A percentile compares a stretch with the other conserved stretches of the same genome.
Conservation (phyloP, 805 yeast species). For the Lipomyces chichibuensis region DNA sequence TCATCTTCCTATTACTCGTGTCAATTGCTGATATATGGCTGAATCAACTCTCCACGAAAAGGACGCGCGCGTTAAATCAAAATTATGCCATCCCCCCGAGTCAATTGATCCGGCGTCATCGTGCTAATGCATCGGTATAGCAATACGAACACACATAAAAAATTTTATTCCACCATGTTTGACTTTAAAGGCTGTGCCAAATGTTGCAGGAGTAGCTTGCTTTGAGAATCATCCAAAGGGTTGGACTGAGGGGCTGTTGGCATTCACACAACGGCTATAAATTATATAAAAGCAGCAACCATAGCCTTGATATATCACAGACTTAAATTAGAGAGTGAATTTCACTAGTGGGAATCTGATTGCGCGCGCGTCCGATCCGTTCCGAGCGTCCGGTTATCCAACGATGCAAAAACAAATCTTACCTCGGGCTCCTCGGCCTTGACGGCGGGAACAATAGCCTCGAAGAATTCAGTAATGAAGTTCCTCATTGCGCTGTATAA, state of each 20-base stretch:
- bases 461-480: slow-evolving; percentile 24
- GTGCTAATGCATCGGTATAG: not conserved
- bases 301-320: not conserved
- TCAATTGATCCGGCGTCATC: not conserved
- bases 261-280: not conserved
- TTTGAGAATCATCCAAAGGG: no score
- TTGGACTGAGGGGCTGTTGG: not conserved
- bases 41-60: not conserved
- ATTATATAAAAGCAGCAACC: not conserved
- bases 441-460: slow-evolving; percentile 32
- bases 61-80: not conserved
- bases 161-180: not conserved
- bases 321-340: not conserved
- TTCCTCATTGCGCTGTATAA: slow-evolving; percentile 8
- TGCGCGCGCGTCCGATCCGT: not conserved
- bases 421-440: slow-evolving; percentile 37
- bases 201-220: no score
- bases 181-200: not conserved
- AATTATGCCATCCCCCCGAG: not conserved
- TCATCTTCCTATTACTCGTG: not conserved
- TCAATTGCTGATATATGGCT: not conserved
- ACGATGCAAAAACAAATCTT: not conserved
- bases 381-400: not conserved
- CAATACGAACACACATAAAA: not conserved
- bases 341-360: not conserved